Conservation (phyloP, 2,329 filamentous ascomycete species). For the Diaporthe longicolla region DNA sequence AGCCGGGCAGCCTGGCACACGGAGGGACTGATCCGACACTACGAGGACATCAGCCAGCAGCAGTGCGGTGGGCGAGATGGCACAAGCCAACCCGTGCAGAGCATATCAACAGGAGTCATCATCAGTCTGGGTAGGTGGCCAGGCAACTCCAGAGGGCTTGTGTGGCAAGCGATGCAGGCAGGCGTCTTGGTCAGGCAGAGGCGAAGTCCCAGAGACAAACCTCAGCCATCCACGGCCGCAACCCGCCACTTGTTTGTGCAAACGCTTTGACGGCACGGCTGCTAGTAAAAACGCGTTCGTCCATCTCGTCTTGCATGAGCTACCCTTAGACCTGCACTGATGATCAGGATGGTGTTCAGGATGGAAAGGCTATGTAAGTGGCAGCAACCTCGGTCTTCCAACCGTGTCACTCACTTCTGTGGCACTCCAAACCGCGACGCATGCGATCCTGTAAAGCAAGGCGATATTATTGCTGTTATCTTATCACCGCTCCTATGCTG, state of each 20-base stretch:
- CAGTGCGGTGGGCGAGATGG: neutral
- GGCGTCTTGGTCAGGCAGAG: conserved; percentile 3
- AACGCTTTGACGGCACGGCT: conserved; percentile 27
- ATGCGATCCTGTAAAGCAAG: neutral
- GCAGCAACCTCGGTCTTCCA: neutral
- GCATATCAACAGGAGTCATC: neutral
- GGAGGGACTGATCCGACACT: conserved; percentile 7
- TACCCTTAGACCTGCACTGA: neutral
- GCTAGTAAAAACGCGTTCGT: conserved; percentile 10
- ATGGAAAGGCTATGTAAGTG: neutral
- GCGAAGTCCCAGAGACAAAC: neutral
- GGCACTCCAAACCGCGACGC: neutral
- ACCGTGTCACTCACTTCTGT: neutral
- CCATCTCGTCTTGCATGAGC: neutral
- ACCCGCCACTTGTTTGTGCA: conserved; percentile 19
- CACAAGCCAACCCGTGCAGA: neutral
- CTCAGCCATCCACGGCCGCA: neutral
- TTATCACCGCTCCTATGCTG: neutral
- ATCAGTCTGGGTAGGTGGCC: neutral
- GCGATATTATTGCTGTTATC: neutral
- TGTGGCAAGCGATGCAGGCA: conserved; percentile 25
- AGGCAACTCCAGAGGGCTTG: neutral
- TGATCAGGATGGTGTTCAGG: neutral
- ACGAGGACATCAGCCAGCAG: neutral
- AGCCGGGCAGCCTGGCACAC: neutral